These are phyloP conservation scores for Barnettozyma sucrosica DNA, from an alignment of 805 yeast genomes.

Conservation along the genomic window DNA sequence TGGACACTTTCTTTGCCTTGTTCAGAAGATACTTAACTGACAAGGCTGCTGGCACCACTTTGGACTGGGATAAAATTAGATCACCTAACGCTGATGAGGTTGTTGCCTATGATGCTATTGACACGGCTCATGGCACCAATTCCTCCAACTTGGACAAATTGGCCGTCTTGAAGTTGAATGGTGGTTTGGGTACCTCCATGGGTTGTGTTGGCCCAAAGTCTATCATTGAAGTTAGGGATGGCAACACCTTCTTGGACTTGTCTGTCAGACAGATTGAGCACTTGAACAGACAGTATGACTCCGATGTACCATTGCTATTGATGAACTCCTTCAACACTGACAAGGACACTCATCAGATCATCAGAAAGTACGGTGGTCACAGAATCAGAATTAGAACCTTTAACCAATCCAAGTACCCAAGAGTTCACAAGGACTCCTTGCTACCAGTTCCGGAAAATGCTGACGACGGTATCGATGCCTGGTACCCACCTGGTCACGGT, in stretches of 20 bases:
- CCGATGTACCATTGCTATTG: constrained; percentile 91
- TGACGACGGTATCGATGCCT: constrained; percentile 72
- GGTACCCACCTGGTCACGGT: constrained; percentile 99
- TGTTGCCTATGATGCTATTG: constrained; percentile 60
- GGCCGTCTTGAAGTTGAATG: constrained; percentile 94
- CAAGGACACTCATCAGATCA: constrained; percentile 88
- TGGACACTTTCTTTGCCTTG: constrained; percentile 91
- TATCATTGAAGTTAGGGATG: constrained; percentile 97
- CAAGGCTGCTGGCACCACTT: constrained; percentile 76
- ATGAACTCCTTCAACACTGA: constrained; percentile 99
- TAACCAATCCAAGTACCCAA: constrained; percentile 96
- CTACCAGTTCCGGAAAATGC: constrained; percentile 83
- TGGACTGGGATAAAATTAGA: constrained; percentile 94
- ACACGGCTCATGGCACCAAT: constrained; percentile 31
- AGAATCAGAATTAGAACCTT: constrained; percentile 91
- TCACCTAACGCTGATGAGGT: constrained; percentile 90
- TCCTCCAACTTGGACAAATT: constrained; percentile 54
- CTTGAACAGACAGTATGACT: constrained; percentile 81
- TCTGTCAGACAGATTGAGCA: constrained; percentile 96
- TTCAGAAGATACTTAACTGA: constrained; percentile 89
- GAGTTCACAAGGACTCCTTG: constrained; percentile 91
- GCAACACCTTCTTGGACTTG: constrained; percentile 92
- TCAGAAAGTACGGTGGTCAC: constrained; percentile 95
- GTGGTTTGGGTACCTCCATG: constrained; percentile 99
- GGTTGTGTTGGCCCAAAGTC: constrained; percentile 99